These are phyloP conservation scores for Cyberlindnera petersonii DNA, from an alignment of 805 yeast species.

Conservation along the genomic window DNA sequence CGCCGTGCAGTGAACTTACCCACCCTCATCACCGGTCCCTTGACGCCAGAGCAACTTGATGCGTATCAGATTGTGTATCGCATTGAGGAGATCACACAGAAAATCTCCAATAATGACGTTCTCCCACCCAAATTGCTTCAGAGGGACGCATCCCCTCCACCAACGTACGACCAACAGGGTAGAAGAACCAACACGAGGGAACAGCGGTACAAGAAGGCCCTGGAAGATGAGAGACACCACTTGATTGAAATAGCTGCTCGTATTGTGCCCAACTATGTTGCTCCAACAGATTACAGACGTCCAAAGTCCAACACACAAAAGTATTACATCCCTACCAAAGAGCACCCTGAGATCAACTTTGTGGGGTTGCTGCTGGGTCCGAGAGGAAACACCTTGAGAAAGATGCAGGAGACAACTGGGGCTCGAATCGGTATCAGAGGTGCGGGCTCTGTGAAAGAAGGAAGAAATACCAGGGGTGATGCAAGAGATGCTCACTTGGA, in stretches of 20 bases:
- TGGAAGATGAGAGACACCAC: slow-evolving; percentile 76
- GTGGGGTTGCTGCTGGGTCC: slow-evolving; percentile 92
- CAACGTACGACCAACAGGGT: slow-evolving; percentile 80
- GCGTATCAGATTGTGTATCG: slow-evolving; percentile 67
- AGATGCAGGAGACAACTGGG: slow-evolving; percentile 79
- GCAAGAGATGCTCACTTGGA: slow-evolving; percentile 44
- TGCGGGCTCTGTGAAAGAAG: slow-evolving; percentile 92
- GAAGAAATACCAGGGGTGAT: slow-evolving; percentile 49
- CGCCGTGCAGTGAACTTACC: slow-evolving; percentile 31
- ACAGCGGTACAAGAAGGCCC: slow-evolving; percentile 50
- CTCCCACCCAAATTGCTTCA: slow-evolving; percentile 48
- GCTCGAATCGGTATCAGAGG: slow-evolving; percentile 92
- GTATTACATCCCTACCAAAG: slow-evolving; percentile 76
- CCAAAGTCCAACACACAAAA: slow-evolving; percentile 77
- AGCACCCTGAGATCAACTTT: slow-evolving; percentile 88
- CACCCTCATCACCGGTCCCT: slow-evolving; percentile 39
- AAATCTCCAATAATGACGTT: slow-evolving; percentile 48
- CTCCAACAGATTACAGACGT: slow-evolving; percentile 74
- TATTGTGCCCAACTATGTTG: slow-evolving; percentile 67
- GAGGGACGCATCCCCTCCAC: slow-evolving; percentile 76
- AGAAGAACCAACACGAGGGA: slow-evolving; percentile 84
- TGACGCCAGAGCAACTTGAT: slow-evolving; percentile 76
- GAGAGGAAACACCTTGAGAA: slow-evolving; percentile 84
- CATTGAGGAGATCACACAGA: slow-evolving; percentile 72
- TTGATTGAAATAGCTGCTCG: slow-evolving; percentile 73